phyloP scores from a whole-genome alignment of 2,329 filamentous ascomycete genomes.

The Aureobasidium sp. region DNA sequence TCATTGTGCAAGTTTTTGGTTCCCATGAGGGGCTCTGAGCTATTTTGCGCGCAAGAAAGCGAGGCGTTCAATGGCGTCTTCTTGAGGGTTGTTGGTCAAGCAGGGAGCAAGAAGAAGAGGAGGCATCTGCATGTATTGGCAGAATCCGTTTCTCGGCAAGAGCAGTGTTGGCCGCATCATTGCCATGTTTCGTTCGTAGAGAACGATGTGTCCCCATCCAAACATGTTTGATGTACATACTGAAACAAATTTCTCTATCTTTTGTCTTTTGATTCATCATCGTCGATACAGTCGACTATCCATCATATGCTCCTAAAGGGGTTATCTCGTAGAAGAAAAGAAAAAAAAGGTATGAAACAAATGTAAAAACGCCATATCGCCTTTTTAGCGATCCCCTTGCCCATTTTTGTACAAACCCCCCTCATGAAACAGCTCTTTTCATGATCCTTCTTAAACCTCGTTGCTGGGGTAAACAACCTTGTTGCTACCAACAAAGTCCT shows the following conservation, averaged over 20 bases:
- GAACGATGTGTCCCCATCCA: background rate
- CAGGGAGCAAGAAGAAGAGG: background rate
- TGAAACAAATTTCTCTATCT: background rate
- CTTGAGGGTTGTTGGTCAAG: background rate
- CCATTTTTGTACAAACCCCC: background rate
- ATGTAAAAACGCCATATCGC: background rate
- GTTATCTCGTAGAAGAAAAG: background rate
- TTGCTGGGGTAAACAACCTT: conserved; percentile 48
- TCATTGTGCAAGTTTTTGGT: background rate
- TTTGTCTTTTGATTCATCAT: background rate
- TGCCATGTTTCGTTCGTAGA: background rate
- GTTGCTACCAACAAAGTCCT: conserved; percentile 42
- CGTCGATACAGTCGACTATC: background rate
- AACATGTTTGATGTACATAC: background rate
- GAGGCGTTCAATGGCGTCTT: conserved; percentile 7
- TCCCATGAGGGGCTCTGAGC: background rate
- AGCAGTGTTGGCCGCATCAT: background rate
- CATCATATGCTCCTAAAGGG: background rate
- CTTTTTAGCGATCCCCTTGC: background rate
- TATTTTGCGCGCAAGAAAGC: background rate
- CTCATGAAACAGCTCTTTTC: background rate
- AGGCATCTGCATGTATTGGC: background rate
- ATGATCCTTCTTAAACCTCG: conserved; percentile 23
- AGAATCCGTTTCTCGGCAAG: background rate
- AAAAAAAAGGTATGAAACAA: conserved; percentile 1